Percentiles rank a stretch among this genome's conserved stretches.
Evolutionary conservation across 768 basidiomycete species (phyloP).

Genomic region (Termitomyces sp.): DNA sequence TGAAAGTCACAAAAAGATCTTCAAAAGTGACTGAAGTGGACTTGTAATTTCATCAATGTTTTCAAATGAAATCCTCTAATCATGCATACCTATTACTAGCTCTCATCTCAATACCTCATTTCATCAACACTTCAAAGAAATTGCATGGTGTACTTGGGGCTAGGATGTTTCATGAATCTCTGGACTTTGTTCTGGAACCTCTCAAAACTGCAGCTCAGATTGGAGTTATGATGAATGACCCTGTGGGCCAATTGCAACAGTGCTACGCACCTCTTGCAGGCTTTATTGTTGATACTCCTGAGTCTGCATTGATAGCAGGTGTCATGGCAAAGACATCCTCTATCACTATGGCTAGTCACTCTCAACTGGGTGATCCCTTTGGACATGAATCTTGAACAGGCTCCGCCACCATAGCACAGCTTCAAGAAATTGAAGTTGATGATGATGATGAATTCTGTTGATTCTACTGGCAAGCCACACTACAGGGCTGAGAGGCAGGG

Average conservation of each 20-base stretch:
- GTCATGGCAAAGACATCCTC: slow-evolving; percentile 27
- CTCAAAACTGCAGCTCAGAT: not conserved
- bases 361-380: slow-evolving; percentile 27
- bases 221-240: not conserved
- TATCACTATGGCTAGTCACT: slow-evolving; percentile 25
- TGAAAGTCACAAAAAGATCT: too few species aligned
- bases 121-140: not conserved
- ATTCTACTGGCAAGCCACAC: too few species aligned
- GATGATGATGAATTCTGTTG: too few species aligned
- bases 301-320: slow-evolving; percentile 24
- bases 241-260: not conserved
- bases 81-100: slow-evolving; percentile 16
- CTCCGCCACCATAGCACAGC: slow-evolving; percentile 14
- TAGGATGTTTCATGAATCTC: not conserved
- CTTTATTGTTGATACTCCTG: slow-evolving; percentile 30
- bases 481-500: too few species aligned
- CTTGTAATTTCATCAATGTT: too few species aligned
- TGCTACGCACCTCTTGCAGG: slow-evolving; percentile 25
- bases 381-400: slow-evolving; percentile 21
- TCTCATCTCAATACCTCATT: slow-evolving; percentile 10
- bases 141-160: not conserved
- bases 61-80: slow-evolving; percentile 11
- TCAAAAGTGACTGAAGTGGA: too few species aligned
- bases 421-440: slow-evolving; percentile 15
- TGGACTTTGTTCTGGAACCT: not conserved